Conservation (phyloP, 2,329 filamentous ascomycete species). For the Stylonectria norvegica region DNA sequence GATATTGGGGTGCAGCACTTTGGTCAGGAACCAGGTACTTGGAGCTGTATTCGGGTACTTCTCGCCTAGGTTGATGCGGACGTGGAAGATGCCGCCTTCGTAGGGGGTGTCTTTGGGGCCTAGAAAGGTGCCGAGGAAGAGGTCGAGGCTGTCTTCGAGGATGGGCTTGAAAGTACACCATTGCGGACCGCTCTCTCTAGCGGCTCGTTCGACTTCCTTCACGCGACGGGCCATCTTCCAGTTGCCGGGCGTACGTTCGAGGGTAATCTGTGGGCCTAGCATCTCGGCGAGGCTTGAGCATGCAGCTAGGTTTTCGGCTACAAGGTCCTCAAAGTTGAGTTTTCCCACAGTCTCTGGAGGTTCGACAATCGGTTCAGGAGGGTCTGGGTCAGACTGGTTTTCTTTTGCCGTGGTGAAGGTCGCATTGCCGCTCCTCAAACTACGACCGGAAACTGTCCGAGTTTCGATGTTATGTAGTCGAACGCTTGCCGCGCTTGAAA, state of each 20-base stretch:
- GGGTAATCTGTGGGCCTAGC: too few relatives aligned
- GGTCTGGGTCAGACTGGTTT: too few relatives aligned
- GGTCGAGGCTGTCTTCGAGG: neutral
- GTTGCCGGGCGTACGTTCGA: too few relatives aligned
- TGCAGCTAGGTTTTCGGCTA: too few relatives aligned
- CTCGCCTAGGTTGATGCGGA: neutral
- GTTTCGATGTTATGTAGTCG: neutral
- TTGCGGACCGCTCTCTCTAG: too few relatives aligned
- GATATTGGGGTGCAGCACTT: constrained; percentile 1
- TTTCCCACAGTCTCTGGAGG: too few relatives aligned
- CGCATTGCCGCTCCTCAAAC: neutral
- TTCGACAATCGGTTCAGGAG: too few relatives aligned
- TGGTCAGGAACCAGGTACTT: neutral
- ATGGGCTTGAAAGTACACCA: neutral
- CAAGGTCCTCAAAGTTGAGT: too few relatives aligned
- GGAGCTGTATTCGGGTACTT: neutral
- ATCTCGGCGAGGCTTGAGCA: too few relatives aligned
- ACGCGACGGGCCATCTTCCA: neutral
- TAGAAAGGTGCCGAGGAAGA: constrained; percentile 1
- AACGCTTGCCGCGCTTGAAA: constrained; percentile 1
- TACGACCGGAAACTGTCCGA: neutral
- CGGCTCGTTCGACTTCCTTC: neutral
- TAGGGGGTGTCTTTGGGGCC: neutral
- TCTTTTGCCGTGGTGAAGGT: neutral
- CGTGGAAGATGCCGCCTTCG: constrained; percentile 2